Base-by-base conservation (phyloP, 2,329 filamentous ascomycete species). In the Fusarium cyanostomum region DNA sequence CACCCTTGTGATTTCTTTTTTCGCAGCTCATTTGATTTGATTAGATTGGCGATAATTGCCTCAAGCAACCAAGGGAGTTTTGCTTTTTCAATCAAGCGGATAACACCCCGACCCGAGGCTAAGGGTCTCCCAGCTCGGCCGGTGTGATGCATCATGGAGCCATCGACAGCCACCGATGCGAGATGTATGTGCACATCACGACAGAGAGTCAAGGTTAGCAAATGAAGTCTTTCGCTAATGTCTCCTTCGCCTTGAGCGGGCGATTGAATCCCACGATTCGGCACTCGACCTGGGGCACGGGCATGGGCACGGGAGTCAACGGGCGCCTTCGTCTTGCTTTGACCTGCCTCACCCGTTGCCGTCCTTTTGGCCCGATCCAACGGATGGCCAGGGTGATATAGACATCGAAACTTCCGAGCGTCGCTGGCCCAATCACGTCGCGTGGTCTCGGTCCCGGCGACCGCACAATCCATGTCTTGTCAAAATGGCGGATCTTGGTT, bases 331-430 rank as follows among this genome's bases (percentile, higher is more conserved):
- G 39, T 31, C 41, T 49, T 62, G 46, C 46, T 44, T 52, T 52
- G 53, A 56, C 53, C 53, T 43, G 41, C 51, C 51, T 53, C 61
- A 61, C 56, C 62, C 49, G 54, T 56, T 55, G 33, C 56, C 43
- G 51, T 45, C 28, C 44, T 39, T 49, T 63, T 62, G 66, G 66
- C 65, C 58, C 66, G 66, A 69, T 69, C 60, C 54, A 46, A 52
- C 43, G 41, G 56, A 35, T 41, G 38, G 34, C 62, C 45, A 52
- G 60, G 64, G 42, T 60, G 26, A 16, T 37, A 11, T 57, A 59
- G 33, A 27, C 37, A 44, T 56, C 38, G 45, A 63, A 56, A 28
- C 52, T 59, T 53, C 59, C 44, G 54, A 51, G 18, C 13, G 16
- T 8, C n/a, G 27, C 28, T 30, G 43, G 13, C 42, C 59, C 59